Evolutionary conservation across 2,329 filamentous ascomycete genomes (phyloP).

Genomic region (Didymella exigua): DNA sequence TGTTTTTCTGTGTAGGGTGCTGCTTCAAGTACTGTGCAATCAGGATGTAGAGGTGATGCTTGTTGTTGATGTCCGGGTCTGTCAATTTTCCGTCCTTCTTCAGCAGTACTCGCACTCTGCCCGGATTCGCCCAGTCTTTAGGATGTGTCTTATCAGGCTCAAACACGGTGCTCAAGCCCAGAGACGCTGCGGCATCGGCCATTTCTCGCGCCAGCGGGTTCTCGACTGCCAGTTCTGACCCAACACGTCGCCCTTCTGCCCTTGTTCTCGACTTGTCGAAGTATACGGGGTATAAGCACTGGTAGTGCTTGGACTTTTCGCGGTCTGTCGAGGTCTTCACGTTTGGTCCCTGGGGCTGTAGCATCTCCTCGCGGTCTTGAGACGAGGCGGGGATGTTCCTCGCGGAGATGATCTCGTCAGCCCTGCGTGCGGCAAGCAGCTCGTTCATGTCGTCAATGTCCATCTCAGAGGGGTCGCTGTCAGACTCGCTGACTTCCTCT

Average conservation of each 20-base stretch:
- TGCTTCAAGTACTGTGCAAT: constrained; percentile 76
- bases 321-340: constrained; percentile 52
- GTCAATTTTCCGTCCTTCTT: constrained; percentile 63
- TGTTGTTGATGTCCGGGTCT: constrained; percentile 66
- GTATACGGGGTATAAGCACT: constrained; percentile 94
- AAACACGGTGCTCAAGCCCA: constrained; percentile 76
- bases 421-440: constrained; percentile 48
- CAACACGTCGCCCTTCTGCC: constrained; percentile 80
- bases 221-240: constrained; percentile 70
- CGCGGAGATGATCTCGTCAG: constrained; percentile 57
- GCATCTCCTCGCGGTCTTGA: constrained; percentile 37
- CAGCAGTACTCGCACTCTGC: constrained; percentile 80
- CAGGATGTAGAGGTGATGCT: constrained; percentile 86
- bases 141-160: constrained; percentile 93
- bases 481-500: constrained; percentile 89
- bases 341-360: constrained; percentile 47
- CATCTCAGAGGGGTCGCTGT: constrained; percentile 66
- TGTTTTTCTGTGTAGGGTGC: constrained; percentile 76
- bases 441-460: constrained; percentile 86
- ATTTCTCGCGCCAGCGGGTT: constrained; percentile 92
- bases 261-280: constrained; percentile 80
- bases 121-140: constrained; percentile 97
- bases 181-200: constrained; percentile 70
- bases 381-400: constrained; percentile 25
- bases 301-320: constrained; percentile 72